Base-by-base conservation (phyloP, 78 protist genomes). In the Protostelium mycophagum region DNA sequence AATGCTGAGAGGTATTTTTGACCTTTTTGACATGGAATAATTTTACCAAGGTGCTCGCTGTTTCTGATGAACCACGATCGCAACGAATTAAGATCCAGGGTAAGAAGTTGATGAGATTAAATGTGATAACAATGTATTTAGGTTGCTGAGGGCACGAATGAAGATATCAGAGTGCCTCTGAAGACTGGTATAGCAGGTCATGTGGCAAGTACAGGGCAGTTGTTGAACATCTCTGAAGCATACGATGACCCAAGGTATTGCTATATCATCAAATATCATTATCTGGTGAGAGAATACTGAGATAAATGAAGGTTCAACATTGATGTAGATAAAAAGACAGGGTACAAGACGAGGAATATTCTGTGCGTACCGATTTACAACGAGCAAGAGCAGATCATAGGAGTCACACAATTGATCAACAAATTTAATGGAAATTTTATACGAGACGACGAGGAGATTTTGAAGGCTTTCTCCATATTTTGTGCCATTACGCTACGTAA, bases 351-450 rank as follows among this genome's bases (percentile, higher is more conserved):
- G 28, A 0, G 1, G 25, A 36, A 51, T 34, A 38, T 90, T 29
- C 92, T 90, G 35, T 85, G 89, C 86, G 34, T 31, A 36, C 92
- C 92, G 35, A 37, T 90, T 0, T 9, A 89, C 37, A 34, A 29
- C 38, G 85, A 31, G 25, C 0, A 90, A 34, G 89, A 73, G 37
- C 25, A 90, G 0, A 16, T 90, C 89, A 36, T 90, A 34, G 92
- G 86, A 0, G 92, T 90, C 39, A 35, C 63, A 35, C 87, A 90
- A 85, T 38, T 90, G n/a, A 36, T 85, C 86, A 90, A 90, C 85
- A 37, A 37, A 23, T 28, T 83, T 34, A 31, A 83, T 34, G 85
- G 85, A 25, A 83, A 34, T 10, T 83, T 83, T 34, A 23, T 34
- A 31, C 85, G 1, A 83, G 85, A 83, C 1, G 85, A 83, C 10